These are phyloP conservation scores for Brassica nigra DNA, from an alignment of 345 rosid genomes.

Conservation along the genomic window DNA sequence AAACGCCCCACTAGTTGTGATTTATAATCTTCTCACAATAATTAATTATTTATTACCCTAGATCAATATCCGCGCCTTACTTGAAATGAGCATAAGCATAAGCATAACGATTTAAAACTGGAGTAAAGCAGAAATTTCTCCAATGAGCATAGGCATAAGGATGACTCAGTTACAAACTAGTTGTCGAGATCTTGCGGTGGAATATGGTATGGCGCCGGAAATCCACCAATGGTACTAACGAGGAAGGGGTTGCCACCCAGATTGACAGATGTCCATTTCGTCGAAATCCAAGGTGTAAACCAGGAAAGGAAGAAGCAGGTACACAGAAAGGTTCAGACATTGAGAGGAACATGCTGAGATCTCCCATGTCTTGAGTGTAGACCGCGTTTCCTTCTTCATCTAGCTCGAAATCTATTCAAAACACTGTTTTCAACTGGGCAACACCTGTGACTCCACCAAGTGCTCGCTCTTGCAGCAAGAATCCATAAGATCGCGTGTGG, in stretches of 20 bases:
- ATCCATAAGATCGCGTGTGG: not conserved
- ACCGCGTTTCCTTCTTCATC: not conserved
- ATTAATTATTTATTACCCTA: not conserved
- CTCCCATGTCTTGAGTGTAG: not conserved
- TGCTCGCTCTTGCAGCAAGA: not conserved
- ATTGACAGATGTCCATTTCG: too few species aligned
- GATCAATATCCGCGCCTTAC: too few species aligned
- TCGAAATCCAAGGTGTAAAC: too few species aligned
- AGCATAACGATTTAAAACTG: too few species aligned
- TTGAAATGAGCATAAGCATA: too few species aligned
- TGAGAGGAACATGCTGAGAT: not conserved
- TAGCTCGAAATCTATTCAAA: not conserved
- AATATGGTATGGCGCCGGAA: too few species aligned
- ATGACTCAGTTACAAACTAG: too few species aligned
- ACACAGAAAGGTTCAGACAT: not conserved
- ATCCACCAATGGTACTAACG: too few species aligned
- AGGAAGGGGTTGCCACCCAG: too few species aligned
- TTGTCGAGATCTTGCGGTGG: too few species aligned
- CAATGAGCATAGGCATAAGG: too few species aligned
- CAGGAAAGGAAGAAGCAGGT: not conserved
- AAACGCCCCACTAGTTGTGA: constrained; percentile 1
- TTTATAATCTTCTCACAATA: not conserved
- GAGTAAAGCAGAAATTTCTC: too few species aligned
- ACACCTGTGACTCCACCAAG: not conserved
- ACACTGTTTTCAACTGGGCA: not conserved